Evolutionary conservation across 2,329 filamentous ascomycete species (phyloP), one percentile per base, ranked within the genome.

Genomic region (Thelonectria discophora): DNA sequence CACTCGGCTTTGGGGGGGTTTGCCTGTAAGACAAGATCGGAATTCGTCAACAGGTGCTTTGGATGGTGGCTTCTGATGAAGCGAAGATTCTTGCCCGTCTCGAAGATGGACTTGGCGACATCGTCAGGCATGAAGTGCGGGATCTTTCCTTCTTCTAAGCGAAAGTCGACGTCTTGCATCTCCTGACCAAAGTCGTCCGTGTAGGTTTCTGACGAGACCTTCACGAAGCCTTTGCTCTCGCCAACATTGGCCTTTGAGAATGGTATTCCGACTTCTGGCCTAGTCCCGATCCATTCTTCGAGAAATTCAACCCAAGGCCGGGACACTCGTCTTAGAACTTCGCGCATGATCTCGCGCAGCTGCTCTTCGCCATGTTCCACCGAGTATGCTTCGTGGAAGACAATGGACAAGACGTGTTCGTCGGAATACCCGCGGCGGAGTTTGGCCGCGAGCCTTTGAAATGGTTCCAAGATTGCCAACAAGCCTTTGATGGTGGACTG

Each of bases 281-380:
- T 83, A 11, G 92, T 83, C 0, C 92, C 92, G 62, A 94, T 86
- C 91, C 92, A 95, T 70, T 89, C 87, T 66, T 90, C 85, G 8
- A 90, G 80, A 53, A 89, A 84, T 54, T 88, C 83, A 9, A 91
- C 78, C 86, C 89, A 93, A 1, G 90, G 90, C 27, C 78, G 77
- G 1, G 87, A 87, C 1, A 90, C 86, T 40, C 84, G 81, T 46
- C 82, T 80, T 15, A 95, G 75, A 0, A 94, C 81, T 63, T 92
- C 87, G 15, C 88, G 84, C 71, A 92, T 84, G 32, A 92, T 83
- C 20, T 85, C 82, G 18, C 86, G 84, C 20, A 93, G 76, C 60
- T 87, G 84, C 12, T 80, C 79, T 51, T 88, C 86, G 32, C 84
- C 83, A 65, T 91, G 85, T 60, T 93, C 88, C 5, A 88, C 82